phyloP scores from a whole-genome alignment of 192 early-diverging fungal genomes.

The Coemansia sp. region DNA sequence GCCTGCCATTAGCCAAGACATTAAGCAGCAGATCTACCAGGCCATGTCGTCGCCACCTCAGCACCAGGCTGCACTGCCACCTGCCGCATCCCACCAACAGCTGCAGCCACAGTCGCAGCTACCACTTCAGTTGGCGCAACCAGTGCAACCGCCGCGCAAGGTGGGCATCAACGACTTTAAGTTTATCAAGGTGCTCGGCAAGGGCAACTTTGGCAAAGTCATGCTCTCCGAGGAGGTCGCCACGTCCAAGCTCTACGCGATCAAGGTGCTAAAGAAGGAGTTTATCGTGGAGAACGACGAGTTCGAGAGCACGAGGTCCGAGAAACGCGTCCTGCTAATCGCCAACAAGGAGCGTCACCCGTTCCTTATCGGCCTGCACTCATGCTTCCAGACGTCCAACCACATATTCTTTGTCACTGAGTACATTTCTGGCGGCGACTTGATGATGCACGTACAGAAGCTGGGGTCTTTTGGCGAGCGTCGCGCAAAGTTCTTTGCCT shows the following conservation, averaged over 20 bases:
- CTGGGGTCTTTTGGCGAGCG: constrained; percentile 85
- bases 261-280: constrained; percentile 98
- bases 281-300: constrained; percentile 99
- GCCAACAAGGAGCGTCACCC: constrained; percentile 92
- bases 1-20: constrained; percentile 19
- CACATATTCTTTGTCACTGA: constrained; percentile 99
- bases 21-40: constrained; percentile 50
- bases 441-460: constrained; percentile 98
- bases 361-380: constrained; percentile 95
- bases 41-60: constrained; percentile 27
- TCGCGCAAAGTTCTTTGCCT: constrained; percentile 95
- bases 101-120: constrained; percentile 27
- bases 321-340: constrained; percentile 91
- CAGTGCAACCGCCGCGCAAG: constrained; percentile 56
- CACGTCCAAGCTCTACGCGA: constrained; percentile 83
- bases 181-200: constrained; percentile 93
- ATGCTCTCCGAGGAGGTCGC: constrained; percentile 95
- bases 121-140: constrained; percentile 61
- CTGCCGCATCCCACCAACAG: constrained; percentile 21
- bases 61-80: not conserved
- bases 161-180: constrained; percentile 91
- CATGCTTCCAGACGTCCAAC: constrained; percentile 94
- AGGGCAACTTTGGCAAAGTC: constrained; percentile 99
- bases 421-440: constrained; percentile 94
- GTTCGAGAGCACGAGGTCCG: constrained; percentile 89